Evolutionary conservation across 805 yeast genomes (phyloP).

Genomic region (Candida tammaniensis): DNA sequence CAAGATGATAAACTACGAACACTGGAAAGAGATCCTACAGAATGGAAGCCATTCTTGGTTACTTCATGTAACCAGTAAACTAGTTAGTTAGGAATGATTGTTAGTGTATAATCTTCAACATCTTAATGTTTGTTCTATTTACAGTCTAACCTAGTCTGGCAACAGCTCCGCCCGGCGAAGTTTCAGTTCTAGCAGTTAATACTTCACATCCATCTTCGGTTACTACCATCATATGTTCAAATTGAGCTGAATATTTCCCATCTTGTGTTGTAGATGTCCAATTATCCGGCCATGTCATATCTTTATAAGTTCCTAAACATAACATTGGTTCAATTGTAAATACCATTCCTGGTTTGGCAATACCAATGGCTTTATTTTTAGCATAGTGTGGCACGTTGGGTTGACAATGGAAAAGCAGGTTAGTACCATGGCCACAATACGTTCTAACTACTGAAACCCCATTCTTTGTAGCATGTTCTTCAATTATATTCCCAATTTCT

Average conservation of each 20-base stretch:
- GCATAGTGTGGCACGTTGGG: constrained; percentile 96
- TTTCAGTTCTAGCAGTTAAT: constrained; percentile 73
- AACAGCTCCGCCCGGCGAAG: constrained; percentile 87
- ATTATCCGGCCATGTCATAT: constrained; percentile 91
- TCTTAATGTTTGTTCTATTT: no score
- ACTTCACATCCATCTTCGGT: constrained; percentile 94
- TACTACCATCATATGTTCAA: constrained; percentile 88
- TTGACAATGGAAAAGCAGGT: constrained; percentile 81
- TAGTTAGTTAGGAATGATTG: no score
- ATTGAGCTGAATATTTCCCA: constrained; percentile 89
- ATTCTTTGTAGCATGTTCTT: constrained; percentile 75
- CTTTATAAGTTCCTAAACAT: constrained; percentile 77
- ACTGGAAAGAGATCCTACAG: no score
- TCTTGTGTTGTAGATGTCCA: constrained; percentile 95
- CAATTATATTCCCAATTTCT: constrained; percentile 82
- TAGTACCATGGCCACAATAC: constrained; percentile 93
- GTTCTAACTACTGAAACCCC: constrained; percentile 85
- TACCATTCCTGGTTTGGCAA: constrained; percentile 92
- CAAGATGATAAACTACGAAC: no score
- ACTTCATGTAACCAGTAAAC: no score
- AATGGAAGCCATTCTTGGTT: no score
- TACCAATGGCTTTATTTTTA: constrained; percentile 87
- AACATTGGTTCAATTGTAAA: constrained; percentile 99
- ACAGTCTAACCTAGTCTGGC: no score
- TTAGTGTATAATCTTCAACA: no score